Conservation (phyloP, 1,284 basidiomycete species). For the Psilocybe mexicana region DNA sequence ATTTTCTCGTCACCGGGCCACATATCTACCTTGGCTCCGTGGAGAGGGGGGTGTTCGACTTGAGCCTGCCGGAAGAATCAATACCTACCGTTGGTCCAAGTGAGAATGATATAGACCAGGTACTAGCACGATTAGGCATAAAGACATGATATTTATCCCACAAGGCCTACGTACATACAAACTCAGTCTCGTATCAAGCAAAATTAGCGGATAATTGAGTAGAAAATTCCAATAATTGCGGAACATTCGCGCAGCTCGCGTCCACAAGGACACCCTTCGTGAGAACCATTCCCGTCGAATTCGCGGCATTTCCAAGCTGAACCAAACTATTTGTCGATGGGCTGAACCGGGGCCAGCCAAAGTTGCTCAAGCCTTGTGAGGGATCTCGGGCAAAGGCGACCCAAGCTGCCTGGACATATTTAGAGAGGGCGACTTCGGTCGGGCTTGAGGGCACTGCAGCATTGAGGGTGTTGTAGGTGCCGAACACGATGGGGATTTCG, state of each 20-base stretch:
- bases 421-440: constrained; percentile 17
- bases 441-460: constrained; percentile 17
- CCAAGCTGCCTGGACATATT: constrained; percentile 23
- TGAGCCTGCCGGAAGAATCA: no score
- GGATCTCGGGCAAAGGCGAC: constrained; percentile 21
- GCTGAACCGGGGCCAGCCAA: constrained; percentile 17
- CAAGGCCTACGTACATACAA: no score
- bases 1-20: no score
- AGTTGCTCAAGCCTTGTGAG: constrained; percentile 6
- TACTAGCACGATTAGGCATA: no score
- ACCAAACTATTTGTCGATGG: constrained; percentile 4
- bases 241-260: constrained; percentile 3
- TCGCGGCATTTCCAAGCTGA: constrained; percentile 7
- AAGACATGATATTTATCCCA: no score
- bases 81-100: no score
- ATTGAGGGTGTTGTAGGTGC: constrained; percentile 25
- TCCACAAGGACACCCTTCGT: constrained; percentile 3
- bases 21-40: no score
- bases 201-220: neutral
- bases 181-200: neutral
- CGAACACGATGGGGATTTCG: constrained; percentile 34
- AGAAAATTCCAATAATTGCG: neutral
- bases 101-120: no score
- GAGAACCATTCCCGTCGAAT: constrained; percentile 3
- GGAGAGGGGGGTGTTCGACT: no score